Evolutionary conservation across 805 yeast species (phyloP).

Genomic region (Candida maltosa): DNA sequence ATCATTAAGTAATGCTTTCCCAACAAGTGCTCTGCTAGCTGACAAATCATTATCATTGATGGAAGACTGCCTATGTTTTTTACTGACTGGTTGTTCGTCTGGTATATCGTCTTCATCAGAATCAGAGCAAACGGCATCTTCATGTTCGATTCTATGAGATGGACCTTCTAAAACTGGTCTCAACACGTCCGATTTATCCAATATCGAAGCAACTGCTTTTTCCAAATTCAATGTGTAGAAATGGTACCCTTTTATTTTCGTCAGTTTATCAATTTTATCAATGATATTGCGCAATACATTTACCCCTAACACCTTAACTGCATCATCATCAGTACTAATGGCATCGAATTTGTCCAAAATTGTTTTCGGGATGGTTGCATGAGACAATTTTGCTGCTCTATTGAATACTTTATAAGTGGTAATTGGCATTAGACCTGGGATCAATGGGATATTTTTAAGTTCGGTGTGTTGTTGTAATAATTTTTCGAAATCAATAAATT

Average conservation of each 20-base stretch:
- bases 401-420: constrained; percentile 79
- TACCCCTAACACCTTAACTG: constrained; percentile 82
- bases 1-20: constrained; percentile 18
- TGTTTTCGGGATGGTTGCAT: constrained; percentile 71
- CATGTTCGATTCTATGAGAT: constrained; percentile 20
- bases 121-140: constrained; percentile 39
- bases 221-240: constrained; percentile 91
- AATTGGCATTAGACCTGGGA: constrained; percentile 92
- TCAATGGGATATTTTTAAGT: constrained; percentile 50
- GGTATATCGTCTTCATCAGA: no score
- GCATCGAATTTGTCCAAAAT: constrained; percentile 55
- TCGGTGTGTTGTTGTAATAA: constrained; percentile 40
- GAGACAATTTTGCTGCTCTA: constrained; percentile 85
- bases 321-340: constrained; percentile 63
- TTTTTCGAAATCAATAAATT: constrained; percentile 65
- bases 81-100: constrained; percentile 13
- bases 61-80: constrained; percentile 29
- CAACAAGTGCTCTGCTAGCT: constrained; percentile 18
- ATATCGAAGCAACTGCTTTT: constrained; percentile 83
- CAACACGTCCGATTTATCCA: constrained; percentile 58
- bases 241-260: constrained; percentile 79
- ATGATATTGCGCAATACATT: constrained; percentile 64
- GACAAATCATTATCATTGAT: constrained; percentile 39
- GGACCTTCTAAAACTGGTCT: constrained; percentile 39
- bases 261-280: constrained; percentile 48